Evolutionary conservation across 345 rosid genomes (phyloP), one percentile per base, ranked within the genome.

Genomic region (Alliaria petiolata): DNA sequence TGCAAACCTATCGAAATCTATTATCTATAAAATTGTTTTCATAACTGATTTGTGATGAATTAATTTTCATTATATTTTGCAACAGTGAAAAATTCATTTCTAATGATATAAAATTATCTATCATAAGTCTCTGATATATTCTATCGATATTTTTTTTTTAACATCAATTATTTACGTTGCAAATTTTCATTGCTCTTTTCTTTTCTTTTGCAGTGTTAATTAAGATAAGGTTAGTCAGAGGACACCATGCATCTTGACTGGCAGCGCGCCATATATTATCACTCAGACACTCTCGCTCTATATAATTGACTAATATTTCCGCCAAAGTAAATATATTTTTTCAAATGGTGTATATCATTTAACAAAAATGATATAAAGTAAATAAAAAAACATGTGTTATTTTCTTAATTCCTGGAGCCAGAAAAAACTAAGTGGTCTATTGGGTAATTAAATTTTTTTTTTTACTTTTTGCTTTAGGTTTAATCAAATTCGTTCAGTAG

Each of bases 401-500:
- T n/a, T n/a, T n/a, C n/a, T n/a, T n/a, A n/a, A n/a, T n/a, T n/a
- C n/a, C n/a, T n/a, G n/a, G n/a, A n/a, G 28, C 17, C 60, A 38
- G 36, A 64, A 31, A 44, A 28, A 61, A 20, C 17, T 4, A 40
- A 39, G 65, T 36, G n/a, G n/a, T n/a, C 16, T 22, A 35, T 36
- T 22, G 19, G 42, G 35, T 60, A 38, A 19, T 60, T 39, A 4
- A 7, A n/a, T n/a, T 36, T 11, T 45, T 16, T 60, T 15, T 8
- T 44, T 10, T 61, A 30, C 6, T 51, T 51, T 40, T 62, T 62
- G 47, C 69, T 53, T 54, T 44, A 28, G 13, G 22, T 63, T 58
- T 55, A 35, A 54, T 45, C 49, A 72, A 45, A 54, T 61, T 44
- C 46, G 46, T 63, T 50, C 31, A 50, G 26, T 30, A 71, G 54